Percentiles rank a stretch among this genome's conserved stretches.
phyloP scores from a whole-genome alignment of 1,139 yeast species.

The Arxiozyma heterogenica region DNA sequence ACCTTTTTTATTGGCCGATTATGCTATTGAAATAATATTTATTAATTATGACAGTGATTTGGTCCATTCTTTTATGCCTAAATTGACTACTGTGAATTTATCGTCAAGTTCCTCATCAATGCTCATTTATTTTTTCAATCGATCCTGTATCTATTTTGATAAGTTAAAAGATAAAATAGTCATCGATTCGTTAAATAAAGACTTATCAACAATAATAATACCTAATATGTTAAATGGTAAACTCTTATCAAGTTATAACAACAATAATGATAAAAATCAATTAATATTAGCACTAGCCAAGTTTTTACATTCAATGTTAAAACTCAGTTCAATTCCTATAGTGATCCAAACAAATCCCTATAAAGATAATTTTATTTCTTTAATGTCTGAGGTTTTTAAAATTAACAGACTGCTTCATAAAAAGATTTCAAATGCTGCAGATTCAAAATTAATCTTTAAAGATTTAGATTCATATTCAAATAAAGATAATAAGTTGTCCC shows the following conservation, averaged over 20 bases:
- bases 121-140: slow-evolving; percentile 24
- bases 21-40: slow-evolving; percentile 25
- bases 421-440: slow-evolving; percentile 17
- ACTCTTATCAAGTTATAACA: slow-evolving; percentile 6
- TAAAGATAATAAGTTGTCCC: background rate
- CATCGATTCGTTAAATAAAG: slow-evolving; percentile 22
- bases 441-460: slow-evolving; percentile 18
- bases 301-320: slow-evolving; percentile 20
- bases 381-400: slow-evolving; percentile 17
- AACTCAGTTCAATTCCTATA: slow-evolving; percentile 12
- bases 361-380: slow-evolving; percentile 13
- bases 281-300: slow-evolving; percentile 23
- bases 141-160: slow-evolving; percentile 21
- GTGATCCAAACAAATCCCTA: slow-evolving; percentile 11
- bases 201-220: slow-evolving; percentile 18
- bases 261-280: slow-evolving; percentile 14
- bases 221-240: slow-evolving; percentile 18
- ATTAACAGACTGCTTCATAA: slow-evolving; percentile 21
- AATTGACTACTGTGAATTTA: slow-evolving; percentile 15
- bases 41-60: slow-evolving; percentile 25
- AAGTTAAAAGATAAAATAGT: slow-evolving; percentile 24
- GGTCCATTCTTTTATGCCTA: slow-evolving; percentile 20
- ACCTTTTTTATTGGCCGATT: slow-evolving; percentile 24
- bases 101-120: slow-evolving; percentile 10
- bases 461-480: slow-evolving; percentile 7